Base-by-base conservation (phyloP, 2,329 filamentous ascomycete species). In the Dothideomycetidae sp. region DNA sequence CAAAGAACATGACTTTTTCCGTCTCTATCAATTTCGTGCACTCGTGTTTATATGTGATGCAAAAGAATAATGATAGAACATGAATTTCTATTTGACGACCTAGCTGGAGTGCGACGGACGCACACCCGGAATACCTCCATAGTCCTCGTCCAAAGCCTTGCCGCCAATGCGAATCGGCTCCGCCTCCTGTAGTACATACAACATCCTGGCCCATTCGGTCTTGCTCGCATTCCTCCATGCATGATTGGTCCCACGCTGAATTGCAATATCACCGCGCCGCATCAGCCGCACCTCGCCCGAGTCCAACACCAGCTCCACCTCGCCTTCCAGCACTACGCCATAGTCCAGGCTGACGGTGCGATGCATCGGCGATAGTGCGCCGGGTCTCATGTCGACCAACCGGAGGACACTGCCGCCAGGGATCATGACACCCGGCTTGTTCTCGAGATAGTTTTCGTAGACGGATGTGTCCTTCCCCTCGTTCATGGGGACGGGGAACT, bases 341-440 rank as follows among this genome's bases (percentile, higher is more conserved):
- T 53, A 57, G 44, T 56, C 53, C 10, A 57, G 47, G 10, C 44
- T 49, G 2, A 53, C 49, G 0, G 53, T 56, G 2, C 54, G 44
- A 34, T 55, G 52, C 51, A 55, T 56, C 2, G 49, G 48, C 4
- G 47, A 51, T 5, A 36, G 35, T 10, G 31, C 17, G 2, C 48
- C 50, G 7, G 51, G 51, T 5, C 36, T 39, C 34, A 50, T 47
- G 35, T 53, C 52, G 39, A 50, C 49, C 11, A 47, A 42, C 33
- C 62, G 58, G 29, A 64, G 52, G 9, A 66, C 62, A 1, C 63
- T 62, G 7, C 65, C 66, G 18, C 54, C 54, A 2, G 62, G 58
- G 28, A 70, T 54, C 12, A 62, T 60, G 2, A 73, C 53, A 2
- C 68, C 68, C 0, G 68, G 69, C 0, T 61, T 53, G 29, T 57